phyloP scores from a whole-genome alignment of 257 asterid genomes.

The Voacanga thouarsii region DNA sequence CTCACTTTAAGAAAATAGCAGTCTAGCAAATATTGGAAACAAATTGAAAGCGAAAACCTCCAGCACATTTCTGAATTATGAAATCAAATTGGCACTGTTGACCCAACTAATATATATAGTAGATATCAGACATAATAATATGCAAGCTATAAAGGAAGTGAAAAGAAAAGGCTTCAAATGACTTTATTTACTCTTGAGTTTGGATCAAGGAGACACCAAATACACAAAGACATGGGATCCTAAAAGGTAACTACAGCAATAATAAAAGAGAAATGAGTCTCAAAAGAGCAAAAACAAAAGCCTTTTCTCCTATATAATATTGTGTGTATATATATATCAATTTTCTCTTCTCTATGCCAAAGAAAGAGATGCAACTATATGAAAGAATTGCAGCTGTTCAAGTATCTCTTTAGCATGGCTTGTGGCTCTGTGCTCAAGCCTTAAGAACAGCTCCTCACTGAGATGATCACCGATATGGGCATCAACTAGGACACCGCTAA shows the following conservation, averaged over 20 bases:
- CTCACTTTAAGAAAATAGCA: neutral
- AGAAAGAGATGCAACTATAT: conserved; percentile 90
- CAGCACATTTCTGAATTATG: neutral
- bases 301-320: neutral
- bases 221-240: neutral
- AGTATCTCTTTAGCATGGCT: conserved; percentile 67
- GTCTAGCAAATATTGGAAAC: neutral
- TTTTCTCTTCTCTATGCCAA: neutral
- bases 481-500: conserved; percentile 85
- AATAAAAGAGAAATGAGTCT: neutral
- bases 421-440: conserved; percentile 65
- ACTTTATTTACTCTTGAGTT: conserved; percentile 21
- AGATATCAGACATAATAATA: conserved; percentile 7
- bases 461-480: conserved; percentile 84
- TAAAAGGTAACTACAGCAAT: neutral
- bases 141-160: neutral
- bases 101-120: too few relatives aligned
- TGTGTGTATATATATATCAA: neutral
- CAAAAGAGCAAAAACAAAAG: neutral
- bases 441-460: conserved; percentile 66
- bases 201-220: conserved; percentile 25
- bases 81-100: neutral
- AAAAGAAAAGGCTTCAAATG: conserved; percentile 2
- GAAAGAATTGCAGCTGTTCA: conserved; percentile 78
- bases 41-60: neutral